Percentiles rank a stretch among this genome's conserved stretches.
These are phyloP conservation scores for Mycena albidolilacea DNA, from an alignment of 768 basidiomycete species.

Conservation along the genomic window DNA sequence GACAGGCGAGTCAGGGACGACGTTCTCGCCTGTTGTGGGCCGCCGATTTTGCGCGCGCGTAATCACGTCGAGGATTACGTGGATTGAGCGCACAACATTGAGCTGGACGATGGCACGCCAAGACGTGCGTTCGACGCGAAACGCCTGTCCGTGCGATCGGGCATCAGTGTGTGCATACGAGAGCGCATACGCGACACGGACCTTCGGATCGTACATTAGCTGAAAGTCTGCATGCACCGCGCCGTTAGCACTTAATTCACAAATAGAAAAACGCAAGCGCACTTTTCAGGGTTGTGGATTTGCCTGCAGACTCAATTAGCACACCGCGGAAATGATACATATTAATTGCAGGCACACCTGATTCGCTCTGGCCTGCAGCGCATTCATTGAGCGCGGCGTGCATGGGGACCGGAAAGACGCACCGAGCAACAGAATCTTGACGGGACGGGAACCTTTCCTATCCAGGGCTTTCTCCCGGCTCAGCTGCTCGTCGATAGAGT, in stretches of 20 bases:
- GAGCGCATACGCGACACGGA: conserved; percentile 36
- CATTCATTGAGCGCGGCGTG: neutral
- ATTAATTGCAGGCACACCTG: conserved; percentile 59
- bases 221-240: conserved; percentile 70
- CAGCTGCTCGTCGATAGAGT: conserved; percentile 76
- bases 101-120: conserved; percentile 81
- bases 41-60: conserved; percentile 47
- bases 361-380: conserved; percentile 81
- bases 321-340: conserved; percentile 16
- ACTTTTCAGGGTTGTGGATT: conserved; percentile 88
- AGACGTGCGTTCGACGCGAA: conserved; percentile 71
- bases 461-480: conserved; percentile 64
- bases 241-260: conserved; percentile 11
- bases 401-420: conserved; percentile 37
- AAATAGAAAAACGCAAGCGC: conserved; percentile 45
- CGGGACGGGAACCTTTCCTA: conserved; percentile 61
- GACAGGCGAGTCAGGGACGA: conserved; percentile 38
- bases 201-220: conserved; percentile 74
- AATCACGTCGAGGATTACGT: conserved; percentile 73
- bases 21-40: conserved; percentile 31
- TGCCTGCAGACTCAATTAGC: conserved; percentile 61
- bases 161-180: neutral
- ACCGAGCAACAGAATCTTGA: conserved; percentile 77
- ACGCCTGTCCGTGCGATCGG: conserved; percentile 54
- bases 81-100: conserved; percentile 79